Evolutionary conservation across 1,284 basidiomycete species (phyloP).

Genomic region (Austroboletus novae-zelandiae): DNA sequence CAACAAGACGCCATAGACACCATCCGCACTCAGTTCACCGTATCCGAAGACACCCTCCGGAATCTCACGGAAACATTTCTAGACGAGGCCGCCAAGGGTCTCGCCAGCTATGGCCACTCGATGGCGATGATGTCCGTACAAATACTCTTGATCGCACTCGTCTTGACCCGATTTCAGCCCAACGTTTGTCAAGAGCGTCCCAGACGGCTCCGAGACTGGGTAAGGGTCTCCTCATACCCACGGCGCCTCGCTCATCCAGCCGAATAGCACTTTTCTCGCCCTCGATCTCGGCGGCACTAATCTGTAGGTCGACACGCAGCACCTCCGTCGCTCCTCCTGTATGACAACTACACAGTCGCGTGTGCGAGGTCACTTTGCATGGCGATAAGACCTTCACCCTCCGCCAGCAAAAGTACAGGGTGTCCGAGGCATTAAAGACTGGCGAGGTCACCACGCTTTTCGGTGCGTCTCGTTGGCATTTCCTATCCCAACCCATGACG

Average conservation of each 20-base stretch:
- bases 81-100: conserved; percentile 71
- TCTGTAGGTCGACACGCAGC: conserved; percentile 53
- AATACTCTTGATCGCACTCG: background rate
- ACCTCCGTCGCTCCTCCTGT: background rate
- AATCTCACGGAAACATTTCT: conserved; percentile 79
- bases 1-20: conserved; percentile 36
- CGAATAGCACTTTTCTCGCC: conserved; percentile 78
- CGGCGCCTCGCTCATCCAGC: background rate
- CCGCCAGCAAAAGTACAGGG: conserved; percentile 91
- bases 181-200: conserved; percentile 87
- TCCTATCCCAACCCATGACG: conserved; percentile 5
- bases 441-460: conserved; percentile 84
- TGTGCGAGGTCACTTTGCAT: conserved; percentile 88
- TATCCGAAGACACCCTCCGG: conserved; percentile 59
- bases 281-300: conserved; percentile 96
- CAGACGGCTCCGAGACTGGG: conserved; percentile 90
- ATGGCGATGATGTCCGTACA: conserved; percentile 84
- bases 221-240: conserved; percentile 40
- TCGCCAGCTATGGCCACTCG: conserved; percentile 68
- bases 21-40: conserved; percentile 69
- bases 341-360: conserved; percentile 58
- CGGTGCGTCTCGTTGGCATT: conserved; percentile 49
- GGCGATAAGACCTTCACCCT: conserved; percentile 88
- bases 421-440: conserved; percentile 86
- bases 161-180: conserved; percentile 49